Evolutionary conservation across 2,329 filamentous ascomycete genomes (phyloP).

Genomic region (Cercospora brassicicola): DNA sequence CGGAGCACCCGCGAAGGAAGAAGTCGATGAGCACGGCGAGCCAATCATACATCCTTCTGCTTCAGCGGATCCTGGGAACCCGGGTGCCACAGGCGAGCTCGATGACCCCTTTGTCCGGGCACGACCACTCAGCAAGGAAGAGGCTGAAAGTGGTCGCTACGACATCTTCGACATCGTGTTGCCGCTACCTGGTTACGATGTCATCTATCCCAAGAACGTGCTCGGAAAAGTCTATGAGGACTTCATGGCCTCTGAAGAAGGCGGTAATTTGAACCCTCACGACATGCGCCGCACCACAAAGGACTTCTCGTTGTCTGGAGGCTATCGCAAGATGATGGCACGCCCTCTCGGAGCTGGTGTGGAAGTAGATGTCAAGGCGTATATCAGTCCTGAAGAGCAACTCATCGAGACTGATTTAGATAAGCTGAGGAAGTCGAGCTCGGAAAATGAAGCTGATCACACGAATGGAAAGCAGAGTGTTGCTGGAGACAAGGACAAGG

Average conservation of each 20-base stretch:
- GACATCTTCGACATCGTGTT: conserved; percentile 86
- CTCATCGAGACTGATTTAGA: conserved; percentile 87
- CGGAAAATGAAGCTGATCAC: conserved; percentile 27
- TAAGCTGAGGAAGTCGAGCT: conserved; percentile 46
- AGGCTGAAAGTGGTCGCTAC: conserved; percentile 73
- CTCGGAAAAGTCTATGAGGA: conserved; percentile 79
- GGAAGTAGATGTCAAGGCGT: conserved; percentile 69
- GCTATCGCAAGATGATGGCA: conserved; percentile 82
- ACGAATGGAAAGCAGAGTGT: conserved; percentile 8
- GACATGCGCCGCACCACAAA: conserved; percentile 83
- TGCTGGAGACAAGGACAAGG: conserved; percentile 46
- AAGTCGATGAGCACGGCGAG: conserved; percentile 63
- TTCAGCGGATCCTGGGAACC: conserved; percentile 15
- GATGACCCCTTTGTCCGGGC: conserved; percentile 67
- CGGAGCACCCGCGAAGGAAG: conserved; percentile 38
- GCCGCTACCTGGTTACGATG: conserved; percentile 86
- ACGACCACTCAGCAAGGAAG: conserved; percentile 71
- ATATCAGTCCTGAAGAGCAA: conserved; percentile 72
- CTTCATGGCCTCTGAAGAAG: conserved; percentile 79
- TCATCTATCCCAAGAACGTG: conserved; percentile 80
- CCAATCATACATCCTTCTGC: conserved; percentile 61
- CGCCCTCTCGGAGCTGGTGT: conserved; percentile 57
- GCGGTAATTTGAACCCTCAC: conserved; percentile 76
- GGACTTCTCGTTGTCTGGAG: conserved; percentile 84
- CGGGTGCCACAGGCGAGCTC: conserved; percentile 46